phyloP scores from a whole-genome alignment of 1,284 basidiomycete genomes.

The Puccinia polysora region DNA sequence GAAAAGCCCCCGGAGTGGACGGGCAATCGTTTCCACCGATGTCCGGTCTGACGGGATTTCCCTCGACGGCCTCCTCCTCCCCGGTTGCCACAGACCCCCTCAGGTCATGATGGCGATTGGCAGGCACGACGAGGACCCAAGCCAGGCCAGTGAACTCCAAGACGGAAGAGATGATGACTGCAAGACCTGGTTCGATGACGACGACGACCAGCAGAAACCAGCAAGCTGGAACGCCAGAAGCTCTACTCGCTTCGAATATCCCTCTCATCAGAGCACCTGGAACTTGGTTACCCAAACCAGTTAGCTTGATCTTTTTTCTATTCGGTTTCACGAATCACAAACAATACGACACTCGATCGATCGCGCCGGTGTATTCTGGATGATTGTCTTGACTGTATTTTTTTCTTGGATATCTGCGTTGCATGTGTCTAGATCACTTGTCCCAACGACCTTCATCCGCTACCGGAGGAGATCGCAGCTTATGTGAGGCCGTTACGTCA shows the following conservation, averaged over 20 bases:
- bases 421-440: constrained; percentile 29
- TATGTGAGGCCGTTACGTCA: constrained; percentile 10
- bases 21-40: too few species aligned
- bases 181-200: background rate
- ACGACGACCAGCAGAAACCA: too few species aligned
- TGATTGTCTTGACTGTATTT: background rate
- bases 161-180: background rate
- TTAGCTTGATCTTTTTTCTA: background rate
- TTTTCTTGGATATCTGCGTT: background rate
- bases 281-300: constrained; percentile 44
- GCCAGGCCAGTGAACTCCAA: too few species aligned
- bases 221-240: background rate
- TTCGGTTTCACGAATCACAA: background rate
- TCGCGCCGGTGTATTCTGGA: too few species aligned
- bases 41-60: too few species aligned
- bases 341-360: too few species aligned
- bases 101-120: too few species aligned
- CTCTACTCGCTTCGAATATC: constrained; percentile 9
- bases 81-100: too few species aligned
- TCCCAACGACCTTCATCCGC: constrained; percentile 37
- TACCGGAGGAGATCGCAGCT: constrained; percentile 37
- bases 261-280: constrained; percentile 41
- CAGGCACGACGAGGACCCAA: too few species aligned
- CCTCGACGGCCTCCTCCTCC: too few species aligned
- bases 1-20: too few species aligned